These are phyloP conservation scores for Epichloe scottii DNA, from an alignment of 2,329 filamentous ascomycete genomes.

Conservation along the genomic window DNA sequence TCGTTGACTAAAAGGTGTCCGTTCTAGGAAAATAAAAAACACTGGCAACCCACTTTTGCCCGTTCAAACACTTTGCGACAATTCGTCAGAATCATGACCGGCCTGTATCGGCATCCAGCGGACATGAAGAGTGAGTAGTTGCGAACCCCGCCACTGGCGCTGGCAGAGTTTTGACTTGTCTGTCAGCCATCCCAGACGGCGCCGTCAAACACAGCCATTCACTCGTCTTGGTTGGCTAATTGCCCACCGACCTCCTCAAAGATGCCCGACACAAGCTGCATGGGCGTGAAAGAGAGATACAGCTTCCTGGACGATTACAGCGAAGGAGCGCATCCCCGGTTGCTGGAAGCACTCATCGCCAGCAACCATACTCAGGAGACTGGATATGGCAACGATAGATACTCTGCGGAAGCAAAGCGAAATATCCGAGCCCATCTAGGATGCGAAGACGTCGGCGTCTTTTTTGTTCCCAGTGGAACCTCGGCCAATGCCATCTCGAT, in stretches of 20 bases:
- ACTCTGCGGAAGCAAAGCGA: constrained; percentile 27
- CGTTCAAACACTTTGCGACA: constrained; percentile 1
- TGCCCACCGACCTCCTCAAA: not conserved
- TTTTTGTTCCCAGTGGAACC: constrained; percentile 39
- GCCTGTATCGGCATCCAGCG: constrained; percentile 10
- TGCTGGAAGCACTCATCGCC: constrained; percentile 32
- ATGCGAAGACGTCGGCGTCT: constrained; percentile 29
- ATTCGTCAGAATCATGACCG: constrained; percentile 4
- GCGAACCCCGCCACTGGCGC: not conserved
- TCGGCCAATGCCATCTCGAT: constrained; percentile 40
- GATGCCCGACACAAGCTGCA: constrained; percentile 8
- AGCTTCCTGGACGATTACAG: constrained; percentile 40
- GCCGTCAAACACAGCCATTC: not conserved
- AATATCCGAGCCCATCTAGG: constrained; percentile 27
- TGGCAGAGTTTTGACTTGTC: constrained; percentile 1
- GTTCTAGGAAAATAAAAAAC: not conserved
- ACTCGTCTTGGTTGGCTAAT: too few relatives aligned
- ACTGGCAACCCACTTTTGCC: not conserved
- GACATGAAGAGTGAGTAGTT: constrained; percentile 2
- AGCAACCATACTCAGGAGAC: constrained; percentile 32
- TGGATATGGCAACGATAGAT: constrained; percentile 34
- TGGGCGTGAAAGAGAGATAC: constrained; percentile 18
- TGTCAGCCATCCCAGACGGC: not conserved
- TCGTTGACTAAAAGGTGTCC: constrained; percentile 5
- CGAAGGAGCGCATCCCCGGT: constrained; percentile 36